Percentiles rank a stretch among this genome's conserved stretches.
phyloP scores from a whole-genome alignment of 768 basidiomycete species.

The Strobilomyces dryophilus region DNA sequence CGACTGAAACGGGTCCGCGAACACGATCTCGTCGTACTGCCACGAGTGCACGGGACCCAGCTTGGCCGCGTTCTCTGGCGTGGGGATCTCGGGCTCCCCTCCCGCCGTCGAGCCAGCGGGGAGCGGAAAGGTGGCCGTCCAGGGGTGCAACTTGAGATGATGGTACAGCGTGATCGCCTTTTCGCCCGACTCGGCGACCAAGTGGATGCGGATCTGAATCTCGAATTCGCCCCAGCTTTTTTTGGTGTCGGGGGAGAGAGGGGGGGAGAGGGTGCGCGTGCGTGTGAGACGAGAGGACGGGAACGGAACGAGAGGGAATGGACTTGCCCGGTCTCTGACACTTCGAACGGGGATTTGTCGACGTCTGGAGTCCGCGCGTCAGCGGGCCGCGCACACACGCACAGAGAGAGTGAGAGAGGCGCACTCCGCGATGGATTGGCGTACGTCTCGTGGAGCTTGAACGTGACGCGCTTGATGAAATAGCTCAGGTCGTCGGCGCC shows the following conservation, averaged over 20 bases:
- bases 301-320: neutral
- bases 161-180: conserved; percentile 87
- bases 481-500: conserved; percentile 88
- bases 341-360: conserved; percentile 91
- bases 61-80: conserved; percentile 62
- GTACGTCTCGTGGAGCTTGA: conserved; percentile 98
- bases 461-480: conserved; percentile 93
- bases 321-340: conserved; percentile 88
- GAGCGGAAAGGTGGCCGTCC: conserved; percentile 45
- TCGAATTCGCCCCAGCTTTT: conserved; percentile 97
- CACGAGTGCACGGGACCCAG: conserved; percentile 86
- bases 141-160: conserved; percentile 93
- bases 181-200: conserved; percentile 85
- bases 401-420: conserved; percentile 18
- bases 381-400: neutral
- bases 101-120: conserved; percentile 7
- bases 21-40: conserved; percentile 99
- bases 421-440: conserved; percentile 84
- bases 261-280: too few species aligned
- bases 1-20: conserved; percentile 85
- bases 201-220: conserved; percentile 87
- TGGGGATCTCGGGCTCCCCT: conserved; percentile 62
- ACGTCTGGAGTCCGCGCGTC: conserved; percentile 48
- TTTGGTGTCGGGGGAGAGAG: too few species aligned
- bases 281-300: too few species aligned